Percentiles rank a stretch among this genome's conserved stretches.
These are phyloP conservation scores for Talaromyces stipitatus DNA, from an alignment of 495 filamentous ascomycete genomes.

Conservation along the genomic window DNA sequence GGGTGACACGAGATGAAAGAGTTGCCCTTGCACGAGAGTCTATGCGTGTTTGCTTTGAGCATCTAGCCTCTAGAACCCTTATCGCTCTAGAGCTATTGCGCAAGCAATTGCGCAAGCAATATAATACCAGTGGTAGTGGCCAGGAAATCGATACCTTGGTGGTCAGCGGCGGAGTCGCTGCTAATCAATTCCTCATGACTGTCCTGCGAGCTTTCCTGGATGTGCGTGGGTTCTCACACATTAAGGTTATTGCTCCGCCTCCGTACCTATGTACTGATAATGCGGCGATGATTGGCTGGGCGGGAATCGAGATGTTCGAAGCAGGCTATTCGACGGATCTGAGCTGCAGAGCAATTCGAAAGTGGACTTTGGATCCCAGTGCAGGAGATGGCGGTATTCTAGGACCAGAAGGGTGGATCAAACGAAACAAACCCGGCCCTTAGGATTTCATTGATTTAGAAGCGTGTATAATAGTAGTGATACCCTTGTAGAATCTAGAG, in stretches of 20 bases:
- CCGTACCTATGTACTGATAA: slow-evolving; percentile 79
- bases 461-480: slow-evolving; percentile 18
- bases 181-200: slow-evolving; percentile 66
- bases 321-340: slow-evolving; percentile 61
- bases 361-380: slow-evolving; percentile 69
- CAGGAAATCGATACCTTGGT: slow-evolving; percentile 56
- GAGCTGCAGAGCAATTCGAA: slow-evolving; percentile 50
- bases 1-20: slow-evolving; percentile 39
- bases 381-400: slow-evolving; percentile 45
- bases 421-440: neutral
- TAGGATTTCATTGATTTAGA: neutral
- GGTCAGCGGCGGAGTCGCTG: slow-evolving; percentile 82
- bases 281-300: slow-evolving; percentile 97
- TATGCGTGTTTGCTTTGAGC: slow-evolving; percentile 83
- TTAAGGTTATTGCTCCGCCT: slow-evolving; percentile 69
- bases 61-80: slow-evolving; percentile 65
- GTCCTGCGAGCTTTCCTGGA: slow-evolving; percentile 58
- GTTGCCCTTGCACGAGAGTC: slow-evolving; percentile 55
- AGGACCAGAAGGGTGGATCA: slow-evolving; percentile 34
- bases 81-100: slow-evolving; percentile 49
- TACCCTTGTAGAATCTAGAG: slow-evolving; percentile 6
- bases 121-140: slow-evolving; percentile 11
- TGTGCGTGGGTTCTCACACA: slow-evolving; percentile 49
- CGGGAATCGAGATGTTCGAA: slow-evolving; percentile 86
- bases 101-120: slow-evolving; percentile 7